phyloP scores from a whole-genome alignment of 345 rosid species.

The Gynandropsis gynandra region DNA sequence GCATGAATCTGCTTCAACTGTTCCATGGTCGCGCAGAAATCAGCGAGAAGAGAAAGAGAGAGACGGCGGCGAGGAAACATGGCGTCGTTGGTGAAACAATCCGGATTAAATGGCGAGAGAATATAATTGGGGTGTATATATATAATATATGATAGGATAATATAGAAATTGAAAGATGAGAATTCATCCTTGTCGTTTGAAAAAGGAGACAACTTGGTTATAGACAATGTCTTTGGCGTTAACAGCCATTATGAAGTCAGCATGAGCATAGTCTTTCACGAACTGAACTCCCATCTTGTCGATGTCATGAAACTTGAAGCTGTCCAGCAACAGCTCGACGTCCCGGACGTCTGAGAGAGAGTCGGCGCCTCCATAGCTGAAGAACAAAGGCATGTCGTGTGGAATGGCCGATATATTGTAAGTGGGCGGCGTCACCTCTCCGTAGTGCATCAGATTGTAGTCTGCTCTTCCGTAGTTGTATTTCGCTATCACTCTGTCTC shows the following conservation, averaged over 20 bases:
- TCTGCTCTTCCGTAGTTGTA: conserved; percentile 57
- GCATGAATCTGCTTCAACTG: conserved; percentile 25
- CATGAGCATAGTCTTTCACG: conserved; percentile 66
- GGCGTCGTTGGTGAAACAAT: too few species aligned
- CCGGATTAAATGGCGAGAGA: too few species aligned
- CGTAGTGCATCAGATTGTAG: conserved; percentile 51
- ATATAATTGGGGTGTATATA: too few species aligned
- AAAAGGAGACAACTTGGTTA: conserved; percentile 48
- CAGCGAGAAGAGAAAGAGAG: conserved; percentile 16
- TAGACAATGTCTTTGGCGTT: conserved; percentile 79
- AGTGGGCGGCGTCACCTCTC: conserved; percentile 48
- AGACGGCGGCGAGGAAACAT: not conserved
- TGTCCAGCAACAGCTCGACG: conserved; percentile 48
- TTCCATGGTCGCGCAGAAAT: conserved; percentile 21
- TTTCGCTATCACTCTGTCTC: conserved; percentile 53
- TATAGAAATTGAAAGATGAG: not conserved
- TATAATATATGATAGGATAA: too few species aligned
- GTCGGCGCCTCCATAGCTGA: conserved; percentile 73
- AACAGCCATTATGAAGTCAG: conserved; percentile 79
- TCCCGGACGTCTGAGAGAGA: conserved; percentile 59
- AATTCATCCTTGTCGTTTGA: conserved; percentile 37
- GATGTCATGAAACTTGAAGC: conserved; percentile 54
- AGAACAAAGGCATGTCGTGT: conserved; percentile 50
- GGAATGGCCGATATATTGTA: conserved; percentile 82
- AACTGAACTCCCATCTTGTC: conserved; percentile 57